These are phyloP conservation scores for Favolaschia claudopus DNA, from an alignment of 768 basidiomycete genomes.

Conservation along the genomic window DNA sequence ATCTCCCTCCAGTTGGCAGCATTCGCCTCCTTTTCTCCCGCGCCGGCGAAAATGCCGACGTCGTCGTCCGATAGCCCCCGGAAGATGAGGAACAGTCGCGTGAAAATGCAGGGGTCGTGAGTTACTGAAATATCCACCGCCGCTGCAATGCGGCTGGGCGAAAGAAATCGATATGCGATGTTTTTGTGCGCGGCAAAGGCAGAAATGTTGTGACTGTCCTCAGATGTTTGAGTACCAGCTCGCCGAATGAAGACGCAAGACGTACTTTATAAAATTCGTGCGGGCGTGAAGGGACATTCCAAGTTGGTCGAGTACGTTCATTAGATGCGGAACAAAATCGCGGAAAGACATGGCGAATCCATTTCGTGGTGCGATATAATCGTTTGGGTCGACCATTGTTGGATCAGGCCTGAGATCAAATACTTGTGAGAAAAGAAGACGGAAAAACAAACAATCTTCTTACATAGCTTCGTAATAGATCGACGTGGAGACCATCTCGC, in stretches of 20 bases:
- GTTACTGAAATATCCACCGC: constrained; percentile 91
- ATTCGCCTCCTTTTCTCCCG: constrained; percentile 89
- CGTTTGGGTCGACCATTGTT: constrained; percentile 75
- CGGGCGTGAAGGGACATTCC: constrained; percentile 86
- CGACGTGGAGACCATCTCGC: constrained; percentile 78
- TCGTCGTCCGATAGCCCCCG: constrained; percentile 86
- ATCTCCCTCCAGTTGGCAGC: constrained; percentile 81
- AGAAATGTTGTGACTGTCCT: constrained; percentile 73
- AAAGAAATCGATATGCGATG: constrained; percentile 89
- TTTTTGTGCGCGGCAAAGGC: constrained; percentile 81
- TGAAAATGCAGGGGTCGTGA: constrained; percentile 80
- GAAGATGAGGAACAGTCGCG: constrained; percentile 86
- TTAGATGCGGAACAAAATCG: constrained; percentile 83
- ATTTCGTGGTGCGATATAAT: constrained; percentile 82
- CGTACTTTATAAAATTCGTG: constrained; percentile 82
- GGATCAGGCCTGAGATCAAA: constrained; percentile 75
- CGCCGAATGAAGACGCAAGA: constrained; percentile 12
- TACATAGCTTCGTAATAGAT: constrained; percentile 89
- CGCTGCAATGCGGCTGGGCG: constrained; percentile 78
- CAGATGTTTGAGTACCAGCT: not conserved
- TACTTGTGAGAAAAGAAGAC: constrained; percentile 5
- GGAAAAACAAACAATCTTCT: constrained; percentile 35
- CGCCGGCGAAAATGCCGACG: constrained; percentile 72
- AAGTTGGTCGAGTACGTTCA: constrained; percentile 83
- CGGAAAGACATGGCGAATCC: constrained; percentile 85